Conservation (phyloP, 768 basidiomycete species). For the Mycena belliarum region DNA sequence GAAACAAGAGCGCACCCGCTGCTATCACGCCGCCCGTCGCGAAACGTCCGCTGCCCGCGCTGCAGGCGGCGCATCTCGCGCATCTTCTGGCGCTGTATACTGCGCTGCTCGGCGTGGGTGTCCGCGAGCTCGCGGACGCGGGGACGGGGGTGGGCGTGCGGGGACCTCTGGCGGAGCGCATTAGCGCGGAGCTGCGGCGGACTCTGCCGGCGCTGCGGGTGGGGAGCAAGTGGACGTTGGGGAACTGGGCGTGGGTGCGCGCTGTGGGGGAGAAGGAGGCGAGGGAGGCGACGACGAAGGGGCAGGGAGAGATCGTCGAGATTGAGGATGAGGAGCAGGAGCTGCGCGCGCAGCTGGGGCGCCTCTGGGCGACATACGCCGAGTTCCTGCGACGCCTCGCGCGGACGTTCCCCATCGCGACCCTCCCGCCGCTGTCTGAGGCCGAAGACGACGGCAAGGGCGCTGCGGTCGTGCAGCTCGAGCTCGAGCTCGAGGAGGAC, state of each 20-base stretch:
- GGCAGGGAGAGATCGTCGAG: no score
- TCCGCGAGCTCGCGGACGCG: constrained; percentile 43
- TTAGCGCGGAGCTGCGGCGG: constrained; percentile 84
- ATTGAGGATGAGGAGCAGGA: constrained; percentile 29
- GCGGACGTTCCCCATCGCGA: constrained; percentile 65
- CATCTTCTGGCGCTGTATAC: constrained; percentile 54
- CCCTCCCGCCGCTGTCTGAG: constrained; percentile 54
- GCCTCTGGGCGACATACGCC: constrained; percentile 75
- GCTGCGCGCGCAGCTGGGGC: constrained; percentile 37
- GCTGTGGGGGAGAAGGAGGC: constrained; percentile 18
- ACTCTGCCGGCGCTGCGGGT: constrained; percentile 86
- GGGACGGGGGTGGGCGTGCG: constrained; percentile 26
- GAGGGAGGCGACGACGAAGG: constrained; percentile 24
- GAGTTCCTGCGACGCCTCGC: constrained; percentile 64
- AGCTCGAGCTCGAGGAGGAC: constrained; percentile 83
- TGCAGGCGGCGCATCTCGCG: constrained; percentile 18
- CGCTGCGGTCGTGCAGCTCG: constrained; percentile 42
- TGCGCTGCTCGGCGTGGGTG: constrained; percentile 51
- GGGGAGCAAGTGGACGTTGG: constrained; percentile 84
- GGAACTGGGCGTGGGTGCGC: constrained; percentile 58
- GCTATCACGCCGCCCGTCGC: no score
- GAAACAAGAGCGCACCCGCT: no score
- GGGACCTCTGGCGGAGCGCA: constrained; percentile 69
- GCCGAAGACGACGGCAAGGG: not conserved
- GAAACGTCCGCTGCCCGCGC: not conserved